Evolutionary conservation across 2,329 filamentous ascomycete genomes (phyloP).

Genomic region (Verticillium tricorpus): DNA sequence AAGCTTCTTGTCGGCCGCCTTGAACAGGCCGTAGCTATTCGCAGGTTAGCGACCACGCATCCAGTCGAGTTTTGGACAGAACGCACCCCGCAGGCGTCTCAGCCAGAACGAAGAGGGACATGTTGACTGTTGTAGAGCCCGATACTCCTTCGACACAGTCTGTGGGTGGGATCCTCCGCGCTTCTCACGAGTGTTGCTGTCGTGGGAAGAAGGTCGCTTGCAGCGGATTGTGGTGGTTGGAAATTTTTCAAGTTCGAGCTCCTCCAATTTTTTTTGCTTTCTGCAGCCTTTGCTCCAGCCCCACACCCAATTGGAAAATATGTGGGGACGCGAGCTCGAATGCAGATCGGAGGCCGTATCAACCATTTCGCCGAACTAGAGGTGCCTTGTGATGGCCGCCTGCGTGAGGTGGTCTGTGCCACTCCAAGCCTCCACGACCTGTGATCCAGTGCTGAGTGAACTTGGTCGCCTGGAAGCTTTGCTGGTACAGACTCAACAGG

Average conservation of each 20-base stretch:
- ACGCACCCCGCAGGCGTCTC: slow-evolving; percentile 81
- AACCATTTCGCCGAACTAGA: slow-evolving; percentile 6
- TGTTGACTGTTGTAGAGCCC: slow-evolving; percentile 36
- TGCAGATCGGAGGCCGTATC: slow-evolving; percentile 10
- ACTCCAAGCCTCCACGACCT: not conserved
- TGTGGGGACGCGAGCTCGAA: not conserved
- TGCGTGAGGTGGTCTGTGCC: slow-evolving; percentile 1
- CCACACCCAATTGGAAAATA: slow-evolving; percentile 3
- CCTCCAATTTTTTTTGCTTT: slow-evolving; percentile 33
- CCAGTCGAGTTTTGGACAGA: slow-evolving; percentile 7
- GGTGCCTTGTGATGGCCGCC: not conserved
- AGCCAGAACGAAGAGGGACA: slow-evolving; percentile 89
- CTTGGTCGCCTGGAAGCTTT: slow-evolving; percentile 8
- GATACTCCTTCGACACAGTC: not conserved
- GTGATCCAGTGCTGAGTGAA: not conserved
- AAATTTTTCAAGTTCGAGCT: slow-evolving; percentile 38
- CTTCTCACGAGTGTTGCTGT: slow-evolving; percentile 30
- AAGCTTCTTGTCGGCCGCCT: slow-evolving; percentile 97
- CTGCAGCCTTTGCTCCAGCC: not conserved
- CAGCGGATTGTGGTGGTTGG: slow-evolving; percentile 18
- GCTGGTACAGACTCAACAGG: not conserved
- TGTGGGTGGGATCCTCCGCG: slow-evolving; percentile 23
- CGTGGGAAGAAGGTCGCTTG: not conserved
- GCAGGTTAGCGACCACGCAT: slow-evolving; percentile 3
- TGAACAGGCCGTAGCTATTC: slow-evolving; percentile 89